Evolutionary conservation across 805 yeast genomes (phyloP).

Genomic region (Sugiyamaella americana): DNA sequence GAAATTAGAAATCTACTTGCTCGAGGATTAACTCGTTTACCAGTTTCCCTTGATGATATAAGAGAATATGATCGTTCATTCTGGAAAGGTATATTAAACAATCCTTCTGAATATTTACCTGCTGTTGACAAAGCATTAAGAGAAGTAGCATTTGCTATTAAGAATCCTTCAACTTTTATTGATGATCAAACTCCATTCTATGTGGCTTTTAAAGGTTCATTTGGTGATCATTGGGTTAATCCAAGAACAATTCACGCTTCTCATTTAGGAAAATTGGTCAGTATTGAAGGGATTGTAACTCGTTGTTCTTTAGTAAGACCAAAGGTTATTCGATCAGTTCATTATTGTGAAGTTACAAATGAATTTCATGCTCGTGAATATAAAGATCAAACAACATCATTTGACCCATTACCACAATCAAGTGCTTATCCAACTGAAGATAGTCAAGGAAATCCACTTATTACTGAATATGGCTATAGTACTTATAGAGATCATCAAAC

Average conservation of each 20-base stretch:
- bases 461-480: slow-evolving; percentile 88
- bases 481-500: slow-evolving; percentile 93
- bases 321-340: slow-evolving; percentile 84
- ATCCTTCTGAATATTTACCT: slow-evolving; percentile 82
- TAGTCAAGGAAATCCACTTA: slow-evolving; percentile 78
- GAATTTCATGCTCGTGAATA: slow-evolving; percentile 88
- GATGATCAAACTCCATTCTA: slow-evolving; percentile 63
- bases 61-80: slow-evolving; percentile 73
- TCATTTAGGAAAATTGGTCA: slow-evolving; percentile 72
- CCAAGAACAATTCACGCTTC: slow-evolving; percentile 81
- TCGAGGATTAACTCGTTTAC: slow-evolving; percentile 58
- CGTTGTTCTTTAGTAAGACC: slow-evolving; percentile 91
- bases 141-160: slow-evolving; percentile 68
- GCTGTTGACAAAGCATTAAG: slow-evolving; percentile 82
- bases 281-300: slow-evolving; percentile 93
- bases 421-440: slow-evolving; percentile 92
- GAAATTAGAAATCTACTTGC: slow-evolving; percentile 67
- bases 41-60: slow-evolving; percentile 77
- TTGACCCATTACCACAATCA: slow-evolving; percentile 74
- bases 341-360: slow-evolving; percentile 79
- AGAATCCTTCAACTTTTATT: slow-evolving; percentile 49
- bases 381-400: slow-evolving; percentile 85
- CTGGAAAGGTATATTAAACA: slow-evolving; percentile 68
- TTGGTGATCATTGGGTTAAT: slow-evolving; percentile 79
- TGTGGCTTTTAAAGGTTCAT: slow-evolving; percentile 81